Conservation (phyloP, 345 rosid genomes). For the Anacardium occidentale region DNA sequence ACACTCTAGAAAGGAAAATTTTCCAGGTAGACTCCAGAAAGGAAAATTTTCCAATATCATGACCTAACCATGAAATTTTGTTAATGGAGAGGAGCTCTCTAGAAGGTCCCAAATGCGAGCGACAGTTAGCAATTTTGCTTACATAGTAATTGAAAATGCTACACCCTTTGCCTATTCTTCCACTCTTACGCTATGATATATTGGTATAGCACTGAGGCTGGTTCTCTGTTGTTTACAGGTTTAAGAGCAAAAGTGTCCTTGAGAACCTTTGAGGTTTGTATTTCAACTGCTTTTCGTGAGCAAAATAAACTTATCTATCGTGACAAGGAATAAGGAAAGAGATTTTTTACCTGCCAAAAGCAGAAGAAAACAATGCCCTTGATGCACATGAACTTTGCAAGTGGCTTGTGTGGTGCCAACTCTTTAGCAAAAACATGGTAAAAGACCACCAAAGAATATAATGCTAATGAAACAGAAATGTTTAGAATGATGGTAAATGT, state of each 20-base stretch:
- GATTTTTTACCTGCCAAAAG: constrained; percentile 91
- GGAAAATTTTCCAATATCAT: background rate
- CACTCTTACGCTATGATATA: background rate
- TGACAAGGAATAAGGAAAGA: background rate
- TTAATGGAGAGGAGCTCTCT: background rate
- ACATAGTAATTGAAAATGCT: background rate
- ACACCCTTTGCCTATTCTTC: background rate
- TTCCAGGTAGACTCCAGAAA: background rate
- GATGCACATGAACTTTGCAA: constrained; percentile 95
- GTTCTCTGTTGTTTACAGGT: background rate
- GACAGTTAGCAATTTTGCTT: background rate
- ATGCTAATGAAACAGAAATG: constrained; percentile 79
- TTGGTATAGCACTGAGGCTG: background rate
- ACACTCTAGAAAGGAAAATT: background rate
- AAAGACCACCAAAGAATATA: constrained; percentile 80
- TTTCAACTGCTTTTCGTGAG: background rate
- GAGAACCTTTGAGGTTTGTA: background rate
- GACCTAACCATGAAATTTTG: background rate
- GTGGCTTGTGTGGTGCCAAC: constrained; percentile 88
- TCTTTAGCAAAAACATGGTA: constrained; percentile 97
- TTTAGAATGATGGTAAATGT: constrained; percentile 84
- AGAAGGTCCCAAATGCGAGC: background rate
- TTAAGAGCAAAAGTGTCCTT: background rate
- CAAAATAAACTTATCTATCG: background rate
- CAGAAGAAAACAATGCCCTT: constrained; percentile 97